Evolutionary conservation across 2,329 filamentous ascomycete species (phyloP), one percentile per base, ranked within the genome.

Genomic region (Pseudocercospora cruenta): DNA sequence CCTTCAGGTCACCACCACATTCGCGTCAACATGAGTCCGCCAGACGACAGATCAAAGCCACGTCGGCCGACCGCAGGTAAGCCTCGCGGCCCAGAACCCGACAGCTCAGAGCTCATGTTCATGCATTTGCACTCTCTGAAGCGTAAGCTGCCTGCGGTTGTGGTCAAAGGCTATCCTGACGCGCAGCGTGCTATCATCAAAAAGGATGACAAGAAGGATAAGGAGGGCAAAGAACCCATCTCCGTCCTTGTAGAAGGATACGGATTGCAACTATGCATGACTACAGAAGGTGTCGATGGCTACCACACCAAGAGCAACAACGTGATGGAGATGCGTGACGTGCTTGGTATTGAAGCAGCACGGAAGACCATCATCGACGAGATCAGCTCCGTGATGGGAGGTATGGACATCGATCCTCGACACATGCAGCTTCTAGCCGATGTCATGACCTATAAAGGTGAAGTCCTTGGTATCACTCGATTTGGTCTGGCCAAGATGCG

Each of bases 401-500:
- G 90, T 77, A 97, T 99, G 93, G 89, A 88, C 79, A 98, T 99
- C 74, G 95, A 99, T 80, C 94, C 94, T 53, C 91, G 95, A 63
- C 95, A 99, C 82, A 98, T 99, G 93, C 91, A 97, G 78, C 86
- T 99, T 19, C 87, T 99, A 1, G 94, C 95, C 10, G 95, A 99
- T 75, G 94, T 97, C 62, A 99, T 99, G 95, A 98, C 95, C 0
- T 98, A 94, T 85, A 98, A 97, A 82, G 95, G 95, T 59, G 94
- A 98, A 72, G 92, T 99, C 0, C 86, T 97, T 19, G 95, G 95
- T 60, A 99, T 99, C 77, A 99, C 95, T 2, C 90, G 95, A 33
- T 98, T 98, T 79, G 95, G 95, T 60, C 85, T 99, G 26, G 91
- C 93, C 64, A 99, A 98, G 84, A 98, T 97, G 91, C 87, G 95